These are phyloP conservation scores for Hyaloscypha bicolor DNA, from an alignment of 495 filamentous ascomycete genomes.

Conservation along the genomic window DNA sequence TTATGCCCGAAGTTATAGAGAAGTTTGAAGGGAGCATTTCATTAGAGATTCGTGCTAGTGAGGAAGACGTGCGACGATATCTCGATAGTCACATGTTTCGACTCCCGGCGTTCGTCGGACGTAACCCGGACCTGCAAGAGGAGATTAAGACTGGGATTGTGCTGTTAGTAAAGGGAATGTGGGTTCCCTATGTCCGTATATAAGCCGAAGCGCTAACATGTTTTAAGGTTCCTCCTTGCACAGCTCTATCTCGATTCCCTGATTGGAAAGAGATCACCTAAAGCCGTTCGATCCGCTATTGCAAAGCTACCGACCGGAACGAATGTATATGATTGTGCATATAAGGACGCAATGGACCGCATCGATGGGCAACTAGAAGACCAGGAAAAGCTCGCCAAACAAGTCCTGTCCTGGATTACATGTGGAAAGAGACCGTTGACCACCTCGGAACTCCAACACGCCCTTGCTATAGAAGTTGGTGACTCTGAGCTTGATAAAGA, in stretches of 20 bases:
- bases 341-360: constrained; percentile 43
- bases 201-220: not conserved
- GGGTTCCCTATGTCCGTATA: constrained; percentile 13
- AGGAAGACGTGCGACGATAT: constrained; percentile 27
- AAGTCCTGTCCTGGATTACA: constrained; percentile 35
- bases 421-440: constrained; percentile 34
- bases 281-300: constrained; percentile 15
- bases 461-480: constrained; percentile 26
- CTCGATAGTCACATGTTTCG: constrained; percentile 13
- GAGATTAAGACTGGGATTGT: constrained; percentile 19
- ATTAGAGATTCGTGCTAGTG: constrained; percentile 32
- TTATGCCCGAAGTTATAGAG: constrained; percentile 34
- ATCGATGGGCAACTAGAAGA: constrained; percentile 38
- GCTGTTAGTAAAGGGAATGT: constrained; percentile 24
- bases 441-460: constrained; percentile 38
- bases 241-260: constrained; percentile 38
- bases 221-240: constrained; percentile 36
- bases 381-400: constrained; percentile 33
- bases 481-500: constrained; percentile 3
- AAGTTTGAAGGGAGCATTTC: constrained; percentile 32
- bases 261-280: constrained; percentile 30
- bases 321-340: constrained; percentile 42
- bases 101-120: constrained; percentile 2
- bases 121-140: constrained; percentile 16
- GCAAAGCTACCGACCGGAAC: constrained; percentile 34